Evolutionary conservation across 73 alveolate genomes (phyloP), one percentile per base, ranked within the genome.

Genomic region (Paramecium pentaurelia): DNA sequence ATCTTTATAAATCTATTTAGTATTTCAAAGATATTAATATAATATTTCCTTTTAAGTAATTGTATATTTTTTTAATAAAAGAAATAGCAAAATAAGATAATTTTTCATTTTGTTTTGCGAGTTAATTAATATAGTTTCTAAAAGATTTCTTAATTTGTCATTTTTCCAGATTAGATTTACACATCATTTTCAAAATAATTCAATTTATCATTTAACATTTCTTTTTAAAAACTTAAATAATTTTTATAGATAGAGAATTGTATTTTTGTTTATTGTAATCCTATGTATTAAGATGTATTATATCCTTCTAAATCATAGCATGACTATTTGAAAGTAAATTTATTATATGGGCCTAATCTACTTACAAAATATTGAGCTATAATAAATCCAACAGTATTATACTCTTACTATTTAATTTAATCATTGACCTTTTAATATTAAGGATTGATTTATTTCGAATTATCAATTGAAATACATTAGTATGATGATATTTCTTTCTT

Each of bases 331-430:
- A 42, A 80, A 45, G 10, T 80, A 22, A 75, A 10, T 27, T 20
- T 80, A 80, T 80, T 80, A 2, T 36, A 45, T 3, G 91, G 91
- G 1, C 91, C 91, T 44, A 80, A 20, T 25, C 58, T 40, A 80
- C 91, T 80, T 45, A 80, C 75, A 47, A 80, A 47, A 47, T 80
- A 80, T 80, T 80, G 38, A 25, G 91, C 91, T 44, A 80, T 25
- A 8, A 42, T 30, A 45, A 25, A 80, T 45, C 91, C 91, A 10
- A 80, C 2, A 4, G 91, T 80, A 44, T 64, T 80, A 36, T 40
- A 80, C 30, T 40, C 87, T 36, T 6, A 9, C 16, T 37, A 16
- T 1, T 20, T 34, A 14, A 73, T 14, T 6, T 36, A 6, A 73
- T 27, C 9, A 10, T 27, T 71, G 34, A 18, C 16, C 7, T 71